Evolutionary conservation across 257 asterid genomes (phyloP).

Genomic region (Linderniella brevidens): DNA sequence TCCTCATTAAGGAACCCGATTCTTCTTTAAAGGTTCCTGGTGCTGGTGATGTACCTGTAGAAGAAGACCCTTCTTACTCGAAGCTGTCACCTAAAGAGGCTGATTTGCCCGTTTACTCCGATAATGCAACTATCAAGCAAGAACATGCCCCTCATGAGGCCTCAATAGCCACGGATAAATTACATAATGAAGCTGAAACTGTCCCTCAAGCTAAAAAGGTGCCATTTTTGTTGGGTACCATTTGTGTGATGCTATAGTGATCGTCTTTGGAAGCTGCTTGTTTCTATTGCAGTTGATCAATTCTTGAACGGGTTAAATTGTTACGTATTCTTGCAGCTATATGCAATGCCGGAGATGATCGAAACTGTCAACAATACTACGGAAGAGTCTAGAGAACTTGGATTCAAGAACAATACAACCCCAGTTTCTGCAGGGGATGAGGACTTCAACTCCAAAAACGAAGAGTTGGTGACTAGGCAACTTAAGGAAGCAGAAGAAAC

Average conservation of each 20-base stretch:
- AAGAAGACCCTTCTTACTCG: slow-evolving; percentile 28
- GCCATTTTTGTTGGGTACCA: slow-evolving; percentile 9
- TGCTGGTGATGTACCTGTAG: slow-evolving; percentile 16
- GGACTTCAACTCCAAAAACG: slow-evolving; percentile 12
- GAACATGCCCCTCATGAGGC: slow-evolving; percentile 26
- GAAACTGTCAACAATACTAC: no score
- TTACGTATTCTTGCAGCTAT: no score
- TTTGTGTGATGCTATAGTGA: slow-evolving; percentile 1
- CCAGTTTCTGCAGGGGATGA: slow-evolving; percentile 18
- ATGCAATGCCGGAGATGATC: no score
- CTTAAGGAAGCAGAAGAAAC: slow-evolving; percentile 24
- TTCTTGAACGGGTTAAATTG: no score
- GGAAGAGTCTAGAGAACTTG: no score
- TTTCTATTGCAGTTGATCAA: no score
- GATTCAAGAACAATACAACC: slow-evolving; percentile 8
- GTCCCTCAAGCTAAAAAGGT: slow-evolving; percentile 31
- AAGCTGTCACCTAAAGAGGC: slow-evolving; percentile 19
- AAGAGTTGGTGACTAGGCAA: slow-evolving; percentile 12
- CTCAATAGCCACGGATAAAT: slow-evolving; percentile 19
- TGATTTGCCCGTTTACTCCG: slow-evolving; percentile 34
- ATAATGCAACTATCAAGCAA: slow-evolving; percentile 45
- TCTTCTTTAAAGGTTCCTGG: slow-evolving; percentile 34
- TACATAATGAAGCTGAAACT: slow-evolving; percentile 34
- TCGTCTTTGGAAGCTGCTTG: slow-evolving; percentile 10
- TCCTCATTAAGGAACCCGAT: slow-evolving; percentile 31